Evolutionary conservation across 345 rosid genomes (phyloP), one percentile per base, ranked within the genome.

Genomic region (Gossypium herbaceum): DNA sequence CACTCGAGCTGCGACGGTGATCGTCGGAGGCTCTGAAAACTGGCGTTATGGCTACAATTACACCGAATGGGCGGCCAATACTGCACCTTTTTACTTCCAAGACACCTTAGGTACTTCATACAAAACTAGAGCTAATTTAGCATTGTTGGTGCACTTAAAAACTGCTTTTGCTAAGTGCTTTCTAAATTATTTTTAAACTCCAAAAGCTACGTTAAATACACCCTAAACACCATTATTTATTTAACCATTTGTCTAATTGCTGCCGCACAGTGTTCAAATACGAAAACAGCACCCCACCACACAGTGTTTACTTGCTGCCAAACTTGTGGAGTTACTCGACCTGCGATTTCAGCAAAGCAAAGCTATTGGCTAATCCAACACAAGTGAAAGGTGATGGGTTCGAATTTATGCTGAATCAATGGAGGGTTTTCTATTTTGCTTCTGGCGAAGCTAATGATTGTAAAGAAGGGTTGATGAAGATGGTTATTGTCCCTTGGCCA

Each of bases 41-140:
- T 91, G 95, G 97, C 83, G 72, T 7, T 90, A 82, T 29, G 98
- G 97, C 24, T 64, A 86, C 64, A 84, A 90, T 67, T 91, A 94
- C 77, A 64, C 79, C 0, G 69, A 78, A 3, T 91, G 95, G 98
- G 92, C 95, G 39, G 55, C 80, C 48, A 71, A 85, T 13, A 83
- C 82, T 9, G 68, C 69, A 20, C 94, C 97, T 0, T 89, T 87
- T 65, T 88, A 79, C 58, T 76, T 88, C 51, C 77, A 90, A 27
- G 98, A 90, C 70, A 77, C 85, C 15, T 84, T 93, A 9, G 97
- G 93, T 89, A 16, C 61, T 22, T 71, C 51, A 56, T 41, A 34
- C 41, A 5, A 34, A 34, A 34, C 41, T 5, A 34, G 41, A 34
- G 41, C 41, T 34, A 34, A 34, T 34, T 34, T 34, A 34, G 41